A percentile compares a stretch with the other conserved stretches of the same genome.
Evolutionary conservation across 805 yeast species (phyloP).

Genomic region (Yamadazyma akitaensis): DNA sequence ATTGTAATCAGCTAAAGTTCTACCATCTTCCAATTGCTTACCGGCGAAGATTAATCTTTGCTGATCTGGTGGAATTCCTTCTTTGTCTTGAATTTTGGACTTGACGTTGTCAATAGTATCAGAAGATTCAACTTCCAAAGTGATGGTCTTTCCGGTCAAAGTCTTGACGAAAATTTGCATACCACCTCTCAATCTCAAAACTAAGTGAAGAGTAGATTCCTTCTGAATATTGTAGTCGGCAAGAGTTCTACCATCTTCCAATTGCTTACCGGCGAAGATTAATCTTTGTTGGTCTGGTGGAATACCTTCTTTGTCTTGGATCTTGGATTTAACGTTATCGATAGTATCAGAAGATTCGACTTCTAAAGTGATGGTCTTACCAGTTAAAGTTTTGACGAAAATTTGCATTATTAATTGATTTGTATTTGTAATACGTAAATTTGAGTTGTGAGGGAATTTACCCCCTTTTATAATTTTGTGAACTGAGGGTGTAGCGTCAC

Average conservation of each 20-base stretch:
- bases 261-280: slow-evolving; percentile 96
- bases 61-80: slow-evolving; percentile 97
- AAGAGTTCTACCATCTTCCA: slow-evolving; percentile 93
- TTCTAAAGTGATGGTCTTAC: slow-evolving; percentile 79
- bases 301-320: slow-evolving; percentile 96
- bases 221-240: slow-evolving; percentile 98
- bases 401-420: slow-evolving; percentile 45
- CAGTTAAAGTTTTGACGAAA: slow-evolving; percentile 55
- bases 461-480: slow-evolving; percentile 18
- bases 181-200: slow-evolving; percentile 79
- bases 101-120: slow-evolving; percentile 97
- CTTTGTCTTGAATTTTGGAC: slow-evolving; percentile 95
- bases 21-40: slow-evolving; percentile 94
- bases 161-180: slow-evolving; percentile 59
- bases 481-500: slow-evolving; percentile 9
- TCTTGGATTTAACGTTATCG: slow-evolving; percentile 94
- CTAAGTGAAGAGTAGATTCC: slow-evolving; percentile 95
- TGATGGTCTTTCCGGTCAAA: slow-evolving; percentile 62
- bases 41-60: slow-evolving; percentile 97
- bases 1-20: slow-evolving; percentile 96
- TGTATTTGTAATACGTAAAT: slow-evolving; percentile 1
- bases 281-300: slow-evolving; percentile 98
- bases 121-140: slow-evolving; percentile 96
- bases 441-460: slow-evolving; percentile 2
- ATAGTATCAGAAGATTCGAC: slow-evolving; percentile 97